Conservation (phyloP, 2,329 filamentous ascomycete species). For the Fusarium sp. region DNA sequence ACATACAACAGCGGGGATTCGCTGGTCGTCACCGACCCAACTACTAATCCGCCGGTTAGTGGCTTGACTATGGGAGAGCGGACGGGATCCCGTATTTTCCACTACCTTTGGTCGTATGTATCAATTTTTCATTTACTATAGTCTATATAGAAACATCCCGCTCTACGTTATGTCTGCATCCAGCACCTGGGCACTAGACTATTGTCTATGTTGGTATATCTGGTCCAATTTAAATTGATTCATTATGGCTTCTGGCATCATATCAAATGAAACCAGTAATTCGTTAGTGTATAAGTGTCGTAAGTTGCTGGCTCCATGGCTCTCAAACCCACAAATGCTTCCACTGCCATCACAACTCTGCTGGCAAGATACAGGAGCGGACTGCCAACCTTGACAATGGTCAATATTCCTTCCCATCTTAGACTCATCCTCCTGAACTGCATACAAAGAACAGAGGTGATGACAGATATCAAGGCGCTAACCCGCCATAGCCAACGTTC, state of each 20-base stretch:
- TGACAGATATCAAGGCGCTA: constrained; percentile 13
- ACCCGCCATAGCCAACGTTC: constrained; percentile 22
- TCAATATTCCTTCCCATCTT: constrained; percentile 6
- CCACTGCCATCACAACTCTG: constrained; percentile 16
- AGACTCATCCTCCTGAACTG: constrained; percentile 18
- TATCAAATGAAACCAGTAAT: constrained; percentile 23
- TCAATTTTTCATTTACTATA: fast-evolving
- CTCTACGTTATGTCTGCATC: not conserved
- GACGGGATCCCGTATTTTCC: constrained; percentile 12
- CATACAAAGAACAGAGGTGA: constrained; percentile 11
- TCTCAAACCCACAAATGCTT: constrained; percentile 18
- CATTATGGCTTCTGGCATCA: not conserved
- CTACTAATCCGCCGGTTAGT: constrained; percentile 12
- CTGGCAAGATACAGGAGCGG: constrained; percentile 24
- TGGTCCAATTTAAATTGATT: not conserved
- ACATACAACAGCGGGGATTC: constrained; percentile 16
- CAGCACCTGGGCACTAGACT: not conserved
- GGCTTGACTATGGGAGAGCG: constrained; percentile 15
- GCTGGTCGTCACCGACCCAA: constrained; percentile 12
- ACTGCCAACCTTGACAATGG: constrained; percentile 11
- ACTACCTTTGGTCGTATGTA: constrained; percentile 8
- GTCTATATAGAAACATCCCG: not conserved
- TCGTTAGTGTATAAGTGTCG: constrained; percentile 2
- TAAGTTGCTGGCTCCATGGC: constrained; percentile 23
- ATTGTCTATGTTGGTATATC: not conserved